A percentile compares a stretch with the other conserved stretches of the same genome.
phyloP scores from a whole-genome alignment of 2,329 filamentous ascomycete genomes.

The Pochonia chlamydosporia region DNA sequence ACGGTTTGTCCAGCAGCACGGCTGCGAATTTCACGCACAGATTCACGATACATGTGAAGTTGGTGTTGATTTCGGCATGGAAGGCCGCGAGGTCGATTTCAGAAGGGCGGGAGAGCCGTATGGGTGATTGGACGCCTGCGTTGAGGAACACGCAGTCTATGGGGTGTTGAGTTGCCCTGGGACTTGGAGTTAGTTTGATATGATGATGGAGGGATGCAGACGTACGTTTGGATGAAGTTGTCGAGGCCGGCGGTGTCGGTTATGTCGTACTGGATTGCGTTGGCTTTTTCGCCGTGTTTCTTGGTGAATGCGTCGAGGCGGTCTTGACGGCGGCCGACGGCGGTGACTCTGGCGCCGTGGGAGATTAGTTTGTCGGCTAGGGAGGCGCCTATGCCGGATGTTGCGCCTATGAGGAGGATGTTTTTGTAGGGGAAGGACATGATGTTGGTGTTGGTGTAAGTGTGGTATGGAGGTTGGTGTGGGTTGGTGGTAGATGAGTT shows the following conservation, averaged over 20 bases:
- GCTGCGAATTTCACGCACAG: slow-evolving; percentile 15
- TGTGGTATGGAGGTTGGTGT: no score
- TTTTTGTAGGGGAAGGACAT: slow-evolving; percentile 39
- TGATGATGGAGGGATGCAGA: slow-evolving; percentile 29
- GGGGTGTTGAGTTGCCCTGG: no score
- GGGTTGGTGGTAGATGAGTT: no score
- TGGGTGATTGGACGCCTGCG: slow-evolving; percentile 43
- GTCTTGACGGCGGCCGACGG: slow-evolving; percentile 41
- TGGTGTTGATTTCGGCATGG: slow-evolving; percentile 13
- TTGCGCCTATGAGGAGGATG: slow-evolving; percentile 39
- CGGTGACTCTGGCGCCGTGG: slow-evolving; percentile 32
- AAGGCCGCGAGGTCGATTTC: slow-evolving; percentile 21
- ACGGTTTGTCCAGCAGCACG: slow-evolving; percentile 10
- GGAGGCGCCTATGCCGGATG: slow-evolving; percentile 17
- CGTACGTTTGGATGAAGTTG: slow-evolving; percentile 12
- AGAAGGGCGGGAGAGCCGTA: slow-evolving; percentile 17
- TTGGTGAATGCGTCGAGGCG: slow-evolving; percentile 40
- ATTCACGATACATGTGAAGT: slow-evolving; percentile 16
- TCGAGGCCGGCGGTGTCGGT: slow-evolving; percentile 30
- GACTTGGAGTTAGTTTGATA: slow-evolving; percentile 55
- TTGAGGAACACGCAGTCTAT: no score
- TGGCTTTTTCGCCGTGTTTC: slow-evolving; percentile 35
- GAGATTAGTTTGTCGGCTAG: slow-evolving; percentile 30
- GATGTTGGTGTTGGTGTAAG: background rate
- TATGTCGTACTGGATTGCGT: slow-evolving; percentile 34